These are phyloP conservation scores for Symbiodinium pilosum DNA, from an alignment of 73 alveolate genomes.

Conservation along the genomic window DNA sequence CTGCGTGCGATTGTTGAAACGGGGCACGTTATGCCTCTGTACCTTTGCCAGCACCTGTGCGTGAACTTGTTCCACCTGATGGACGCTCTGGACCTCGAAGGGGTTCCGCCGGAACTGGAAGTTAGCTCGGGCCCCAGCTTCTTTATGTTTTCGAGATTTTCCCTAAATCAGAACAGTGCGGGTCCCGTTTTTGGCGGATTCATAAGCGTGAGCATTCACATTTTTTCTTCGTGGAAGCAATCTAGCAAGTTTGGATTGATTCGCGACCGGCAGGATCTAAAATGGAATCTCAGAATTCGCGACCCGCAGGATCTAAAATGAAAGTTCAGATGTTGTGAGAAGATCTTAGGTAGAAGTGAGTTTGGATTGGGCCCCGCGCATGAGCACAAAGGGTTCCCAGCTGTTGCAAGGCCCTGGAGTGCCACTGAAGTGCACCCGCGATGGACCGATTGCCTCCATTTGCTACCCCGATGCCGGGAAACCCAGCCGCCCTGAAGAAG, in stretches of 20 bases:
- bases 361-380: background rate
- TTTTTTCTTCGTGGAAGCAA: no score
- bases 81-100: constrained; percentile 90
- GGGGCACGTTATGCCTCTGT: background rate
- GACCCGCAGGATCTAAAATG: no score
- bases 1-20: background rate
- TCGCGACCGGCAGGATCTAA: no score
- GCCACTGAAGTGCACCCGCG: constrained; percentile 94
- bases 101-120: constrained; percentile 76
- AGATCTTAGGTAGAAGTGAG: background rate
- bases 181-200: no score
- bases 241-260: no score
- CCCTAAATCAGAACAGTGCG: no score
- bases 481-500: no score
- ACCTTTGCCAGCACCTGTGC: constrained; percentile 68
- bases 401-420: constrained; percentile 67
- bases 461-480: constrained; percentile 69
- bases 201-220: no score
- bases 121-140: constrained; percentile 16
- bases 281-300: no score
- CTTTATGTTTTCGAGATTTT: background rate
- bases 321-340: no score
- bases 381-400: background rate
- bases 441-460: constrained; percentile 66
- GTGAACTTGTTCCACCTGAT: constrained; percentile 85